phyloP scores from a whole-genome alignment of 2,329 filamentous ascomycete species.

The Cladophialophora yegresii region DNA sequence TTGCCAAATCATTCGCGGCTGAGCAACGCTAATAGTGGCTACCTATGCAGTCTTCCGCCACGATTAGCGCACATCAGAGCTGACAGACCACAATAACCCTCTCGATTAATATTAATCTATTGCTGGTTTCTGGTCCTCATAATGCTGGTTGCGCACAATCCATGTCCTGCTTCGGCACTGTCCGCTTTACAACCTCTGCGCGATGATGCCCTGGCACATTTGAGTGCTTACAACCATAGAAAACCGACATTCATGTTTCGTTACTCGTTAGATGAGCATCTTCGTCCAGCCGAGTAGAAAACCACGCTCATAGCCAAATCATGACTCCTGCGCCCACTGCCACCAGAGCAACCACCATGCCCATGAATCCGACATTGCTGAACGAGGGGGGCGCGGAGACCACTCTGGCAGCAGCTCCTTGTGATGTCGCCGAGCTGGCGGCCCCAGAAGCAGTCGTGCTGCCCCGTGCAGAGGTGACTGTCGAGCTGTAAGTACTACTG shows the following conservation, averaged over 20 bases:
- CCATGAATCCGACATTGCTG: conserved; percentile 19
- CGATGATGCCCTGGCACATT: conserved; percentile 5
- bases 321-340: conserved; percentile 31
- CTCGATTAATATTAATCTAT: conserved; percentile 7
- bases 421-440: conserved; percentile 27
- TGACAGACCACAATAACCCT: not conserved
- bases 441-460: conserved; percentile 16
- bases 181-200: not conserved
- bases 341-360: conserved; percentile 26
- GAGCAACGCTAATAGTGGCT: not conserved
- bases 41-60: not conserved
- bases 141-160: not conserved
- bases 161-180: conserved; percentile 8
- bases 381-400: conserved; percentile 19
- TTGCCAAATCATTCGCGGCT: not conserved
- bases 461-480: conserved; percentile 21
- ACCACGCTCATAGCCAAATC: conserved; percentile 27
- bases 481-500: conserved; percentile 34
- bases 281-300: not conserved
- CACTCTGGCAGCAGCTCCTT: conserved; percentile 30
- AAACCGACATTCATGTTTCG: conserved; percentile 18
- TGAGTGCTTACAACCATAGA: conserved; percentile 2
- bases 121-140: not conserved
- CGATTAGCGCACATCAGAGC: not conserved
- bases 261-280: conserved; percentile 19